A percentile compares a stretch with the other conserved stretches of the same genome.
These are phyloP conservation scores for Metschnikowia colocasiae DNA, from an alignment of 805 yeast genomes.

Conservation along the genomic window DNA sequence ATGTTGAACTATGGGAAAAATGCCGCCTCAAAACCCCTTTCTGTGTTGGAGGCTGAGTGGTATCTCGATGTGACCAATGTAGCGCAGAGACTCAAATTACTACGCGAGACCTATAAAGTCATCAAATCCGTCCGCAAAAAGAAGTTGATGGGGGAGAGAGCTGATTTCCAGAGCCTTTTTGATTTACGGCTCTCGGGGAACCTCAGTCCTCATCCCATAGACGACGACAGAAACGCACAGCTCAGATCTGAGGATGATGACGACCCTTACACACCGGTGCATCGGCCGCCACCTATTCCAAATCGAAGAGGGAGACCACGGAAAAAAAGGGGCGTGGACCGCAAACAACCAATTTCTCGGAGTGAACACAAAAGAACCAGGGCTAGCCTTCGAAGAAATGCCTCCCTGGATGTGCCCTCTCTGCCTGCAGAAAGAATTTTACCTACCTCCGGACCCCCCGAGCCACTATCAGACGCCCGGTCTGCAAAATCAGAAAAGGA, in stretches of 20 bases:
- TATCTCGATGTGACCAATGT: conserved; percentile 17
- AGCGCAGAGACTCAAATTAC: conserved; percentile 18
- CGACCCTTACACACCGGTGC: not conserved
- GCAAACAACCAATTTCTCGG: conserved; percentile 10
- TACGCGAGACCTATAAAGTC: conserved; percentile 19
- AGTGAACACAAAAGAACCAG: conserved; percentile 10
- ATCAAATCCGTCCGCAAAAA: conserved; percentile 19
- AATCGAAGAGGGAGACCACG: conserved; percentile 19
- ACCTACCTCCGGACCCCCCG: not conserved
- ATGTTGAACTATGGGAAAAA: conserved; percentile 8
- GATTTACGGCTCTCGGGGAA: conserved; percentile 11
- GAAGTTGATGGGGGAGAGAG: conserved; percentile 17
- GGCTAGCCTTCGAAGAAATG: conserved; percentile 6
- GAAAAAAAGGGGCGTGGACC: conserved; percentile 15
- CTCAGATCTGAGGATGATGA: conserved; percentile 15
- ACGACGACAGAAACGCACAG: conserved; percentile 12
- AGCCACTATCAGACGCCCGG: not conserved
- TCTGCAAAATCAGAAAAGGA: not conserved
- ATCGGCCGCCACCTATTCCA: conserved; percentile 8
- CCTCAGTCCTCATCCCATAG: conserved; percentile 15
- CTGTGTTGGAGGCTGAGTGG: conserved; percentile 14
- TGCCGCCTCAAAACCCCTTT: not conserved
- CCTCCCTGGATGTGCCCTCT: conserved; percentile 4
- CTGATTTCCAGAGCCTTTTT: conserved; percentile 15
- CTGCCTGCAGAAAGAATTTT: conserved; percentile 6